Evolutionary conservation across 1,284 basidiomycete genomes (phyloP), one percentile per base, ranked within the genome.

Genomic region (Malassezia globosa): DNA sequence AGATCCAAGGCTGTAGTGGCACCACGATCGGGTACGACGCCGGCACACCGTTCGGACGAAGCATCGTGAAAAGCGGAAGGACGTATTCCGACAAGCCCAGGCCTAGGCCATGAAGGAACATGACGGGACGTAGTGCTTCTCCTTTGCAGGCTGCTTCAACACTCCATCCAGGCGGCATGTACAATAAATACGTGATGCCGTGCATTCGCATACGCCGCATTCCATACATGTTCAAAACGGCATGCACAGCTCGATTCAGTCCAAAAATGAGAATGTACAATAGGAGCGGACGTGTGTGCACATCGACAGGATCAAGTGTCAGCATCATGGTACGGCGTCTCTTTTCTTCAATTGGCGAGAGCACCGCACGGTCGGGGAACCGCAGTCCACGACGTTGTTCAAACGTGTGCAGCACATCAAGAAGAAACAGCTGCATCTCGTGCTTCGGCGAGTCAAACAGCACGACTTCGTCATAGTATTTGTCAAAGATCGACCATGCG

Each of bases 281-380:
- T 1, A 33, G 19, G 2, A 69, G 42, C 5, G 66, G 66, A 2
- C 64, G 50, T 10, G 39, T 36, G 7, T 42, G 23, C 16, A 60
- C 60, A 14, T 60, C 55, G 18, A 69, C 64, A 8, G 63, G 63
- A 35, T 72, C 69, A 41, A 71, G 56, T 14, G 68, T 68, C 7
- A 72, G 49, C 14, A 68, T 46, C 64, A 72, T 72, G 49, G 59
- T 58, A 16, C 46, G 39, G 19, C 35, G 43, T 11, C 18, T n/a
- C 19, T 33, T 23, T 13, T n/a, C 18, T 31, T 38, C 37, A 2
- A 3, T 19, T 7, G 25, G 44, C 23, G 27, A 23, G 25, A 46
- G 48, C 37, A 45, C 18, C 24, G 48, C 58, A 13, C 46, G 26
- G 26, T 53, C 42, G 0, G 64, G 58, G 29, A 60, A 64, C 23